Evolutionary conservation across 768 basidiomycete genomes (phyloP), one percentile per base, ranked within the genome.

Genomic region (Panellus pusillus): DNA sequence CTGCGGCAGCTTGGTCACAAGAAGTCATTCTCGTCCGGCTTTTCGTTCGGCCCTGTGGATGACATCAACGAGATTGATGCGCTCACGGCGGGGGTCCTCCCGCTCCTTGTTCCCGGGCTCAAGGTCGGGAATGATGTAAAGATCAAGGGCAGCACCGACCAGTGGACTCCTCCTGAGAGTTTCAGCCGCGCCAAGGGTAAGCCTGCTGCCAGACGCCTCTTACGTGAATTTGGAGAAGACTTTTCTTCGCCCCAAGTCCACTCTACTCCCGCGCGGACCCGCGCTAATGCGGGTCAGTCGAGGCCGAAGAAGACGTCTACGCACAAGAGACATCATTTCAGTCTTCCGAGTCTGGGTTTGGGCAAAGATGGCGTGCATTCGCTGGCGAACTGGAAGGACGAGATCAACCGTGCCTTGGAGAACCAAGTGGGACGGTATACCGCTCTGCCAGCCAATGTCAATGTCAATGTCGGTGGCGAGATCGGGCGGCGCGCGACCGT

Each of bases 11-110:
- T 82, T 24, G 68, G 72, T 3, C 85, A 87, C 68, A 78, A 80
- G 68, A 84, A 82, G 60, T 85, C 83, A 0, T 79, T 79, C 57
- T 85, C 83, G 0, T 84, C 83, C 38, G 83, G 81, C 19, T 84
- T 82, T 62, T 83, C 82, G 4, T 84, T 88, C 55, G 77, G 79
- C 15, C 71, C 79, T 9, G 75, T 82, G 28, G 79, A 79, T 45
- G 75, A 79, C 56, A 71, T 83, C 58, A 81, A 80, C 56, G 84
- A 87, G 70, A 87, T 89, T 50, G 86, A 89, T 55, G 83, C 81
- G 14, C 74, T 89, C 47, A 85, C 85, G 8, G 86, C 86, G 14
- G 82, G 82, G 27, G 74, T 89, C 18, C 74, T 89, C 3, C 87
- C 86, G 12, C 69, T 86, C 27, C 79, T 88, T 29, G 77, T 88